A percentile compares a stretch with the other conserved stretches of the same genome.
These are phyloP conservation scores for Aschersonia sp. DNA, from an alignment of 2,329 filamentous ascomycete genomes.

Conservation along the genomic window DNA sequence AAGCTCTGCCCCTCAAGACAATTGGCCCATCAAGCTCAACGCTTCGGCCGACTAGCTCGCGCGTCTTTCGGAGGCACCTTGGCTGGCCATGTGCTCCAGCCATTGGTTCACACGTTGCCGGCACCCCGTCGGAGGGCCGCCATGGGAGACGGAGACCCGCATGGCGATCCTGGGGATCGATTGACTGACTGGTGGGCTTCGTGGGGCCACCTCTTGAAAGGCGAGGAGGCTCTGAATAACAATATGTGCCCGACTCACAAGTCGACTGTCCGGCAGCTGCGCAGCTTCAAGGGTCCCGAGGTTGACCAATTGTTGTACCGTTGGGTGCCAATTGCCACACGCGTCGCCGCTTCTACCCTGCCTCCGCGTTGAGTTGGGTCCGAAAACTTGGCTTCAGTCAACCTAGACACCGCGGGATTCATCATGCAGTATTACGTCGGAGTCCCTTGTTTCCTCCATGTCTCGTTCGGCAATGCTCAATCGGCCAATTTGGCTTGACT, in stretches of 20 bases:
- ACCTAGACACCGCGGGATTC: neutral
- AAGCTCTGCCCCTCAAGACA: neutral
- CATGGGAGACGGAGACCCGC: neutral
- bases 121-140: neutral
- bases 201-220: too few species aligned
- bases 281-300: neutral
- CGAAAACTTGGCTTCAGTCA: neutral
- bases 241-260: too few species aligned
- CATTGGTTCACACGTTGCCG: conserved; percentile 21
- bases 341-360: neutral
- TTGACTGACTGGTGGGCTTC: neutral
- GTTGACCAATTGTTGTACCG: neutral
- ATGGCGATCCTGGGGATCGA: neutral
- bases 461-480: neutral
- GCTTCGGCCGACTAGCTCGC: neutral
- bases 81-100: conserved; percentile 24
- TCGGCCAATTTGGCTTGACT: neutral
- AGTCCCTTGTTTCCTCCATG: neutral
- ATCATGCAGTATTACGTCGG: neutral
- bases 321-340: neutral
- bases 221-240: too few species aligned
- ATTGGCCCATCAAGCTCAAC: neutral
- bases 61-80: conserved; percentile 12
- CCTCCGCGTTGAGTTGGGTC: neutral
- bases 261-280: too few species aligned